Conservation (phyloP, 352 stramenopile species). For the Elongisporangium prolatum region DNA sequence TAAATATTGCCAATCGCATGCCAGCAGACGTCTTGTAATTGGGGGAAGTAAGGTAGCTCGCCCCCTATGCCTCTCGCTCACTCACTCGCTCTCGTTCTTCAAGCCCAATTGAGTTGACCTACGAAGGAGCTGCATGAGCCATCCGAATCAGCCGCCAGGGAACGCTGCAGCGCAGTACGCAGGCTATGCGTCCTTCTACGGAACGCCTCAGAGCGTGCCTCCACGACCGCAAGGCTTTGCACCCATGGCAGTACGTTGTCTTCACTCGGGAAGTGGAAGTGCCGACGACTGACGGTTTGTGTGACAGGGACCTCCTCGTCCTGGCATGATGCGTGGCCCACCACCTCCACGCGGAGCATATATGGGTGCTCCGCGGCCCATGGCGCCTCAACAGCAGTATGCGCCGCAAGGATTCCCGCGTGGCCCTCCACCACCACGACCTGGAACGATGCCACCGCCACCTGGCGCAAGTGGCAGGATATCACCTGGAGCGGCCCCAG, state of each 20-base stretch:
- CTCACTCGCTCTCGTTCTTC: background rate
- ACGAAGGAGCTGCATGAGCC: slow-evolving; percentile 21
- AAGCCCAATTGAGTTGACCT: slow-evolving; percentile 1
- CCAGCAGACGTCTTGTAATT: background rate
- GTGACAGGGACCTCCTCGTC: slow-evolving; percentile 8
- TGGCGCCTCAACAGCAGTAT: slow-evolving; percentile 8
- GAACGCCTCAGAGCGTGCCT: slow-evolving; percentile 11
- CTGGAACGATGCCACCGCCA: slow-evolving; percentile 29
- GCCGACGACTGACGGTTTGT: background rate
- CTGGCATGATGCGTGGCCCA: slow-evolving; percentile 16
- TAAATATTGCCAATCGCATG: slow-evolving; percentile 1
- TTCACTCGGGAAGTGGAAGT: background rate
- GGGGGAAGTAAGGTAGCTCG: background rate
- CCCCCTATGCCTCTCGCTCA: background rate
- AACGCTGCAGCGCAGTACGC: slow-evolving; percentile 43
- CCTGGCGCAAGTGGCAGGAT: slow-evolving; percentile 17
- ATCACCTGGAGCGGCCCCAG: slow-evolving; percentile 15
- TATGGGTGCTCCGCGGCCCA: slow-evolving; percentile 8
- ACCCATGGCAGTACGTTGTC: background rate
- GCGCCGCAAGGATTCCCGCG: slow-evolving; percentile 5
- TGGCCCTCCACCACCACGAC: slow-evolving; percentile 13
- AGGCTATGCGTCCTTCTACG: slow-evolving; percentile 69
- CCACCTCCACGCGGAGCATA: slow-evolving; percentile 15
- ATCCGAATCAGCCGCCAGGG: slow-evolving; percentile 16
- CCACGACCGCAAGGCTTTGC: background rate